Conservation (phyloP, 1,284 basidiomycete genomes). For the Cutaneotrichosporon arboriforme region DNA sequence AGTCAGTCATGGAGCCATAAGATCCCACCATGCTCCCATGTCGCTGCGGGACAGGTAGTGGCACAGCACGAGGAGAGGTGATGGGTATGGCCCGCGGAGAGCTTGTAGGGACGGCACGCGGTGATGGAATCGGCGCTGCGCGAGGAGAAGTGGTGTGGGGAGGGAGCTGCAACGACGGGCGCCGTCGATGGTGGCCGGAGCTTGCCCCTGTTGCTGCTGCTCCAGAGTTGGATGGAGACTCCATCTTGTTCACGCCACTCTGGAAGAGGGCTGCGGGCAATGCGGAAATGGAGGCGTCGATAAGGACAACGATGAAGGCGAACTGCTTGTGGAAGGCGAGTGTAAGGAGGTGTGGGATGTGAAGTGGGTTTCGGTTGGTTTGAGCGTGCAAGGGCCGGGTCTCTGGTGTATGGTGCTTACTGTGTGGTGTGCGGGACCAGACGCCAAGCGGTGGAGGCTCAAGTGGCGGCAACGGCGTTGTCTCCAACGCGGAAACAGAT, state of each 20-base stretch:
- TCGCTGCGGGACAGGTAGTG: slow-evolving; percentile 26
- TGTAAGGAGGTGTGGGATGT: too few relatives aligned
- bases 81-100: slow-evolving; percentile 13
- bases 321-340: too few relatives aligned
- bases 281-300: too few relatives aligned
- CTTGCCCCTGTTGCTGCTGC: too few relatives aligned
- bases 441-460: too few relatives aligned
- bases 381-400: too few relatives aligned
- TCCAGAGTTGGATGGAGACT: not conserved
- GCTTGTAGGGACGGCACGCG: slow-evolving; percentile 1
- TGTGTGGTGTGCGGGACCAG: too few relatives aligned
- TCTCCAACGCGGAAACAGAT: too few relatives aligned
- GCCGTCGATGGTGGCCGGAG: slow-evolving; percentile 6
- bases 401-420: too few relatives aligned
- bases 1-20: slow-evolving; percentile 19
- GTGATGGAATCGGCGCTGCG: not conserved
- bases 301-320: too few relatives aligned
- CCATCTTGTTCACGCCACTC: not conserved
- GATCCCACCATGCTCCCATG: slow-evolving; percentile 22
- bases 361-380: too few relatives aligned
- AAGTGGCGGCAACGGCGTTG: too few relatives aligned
- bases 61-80: slow-evolving; percentile 17
- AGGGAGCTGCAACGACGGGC: slow-evolving; percentile 15
- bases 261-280: not conserved
- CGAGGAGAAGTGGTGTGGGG: not conserved